Evolutionary conservation across 1,284 basidiomycete species (phyloP).

Genomic region (Cryptococcus hybrid): DNA sequence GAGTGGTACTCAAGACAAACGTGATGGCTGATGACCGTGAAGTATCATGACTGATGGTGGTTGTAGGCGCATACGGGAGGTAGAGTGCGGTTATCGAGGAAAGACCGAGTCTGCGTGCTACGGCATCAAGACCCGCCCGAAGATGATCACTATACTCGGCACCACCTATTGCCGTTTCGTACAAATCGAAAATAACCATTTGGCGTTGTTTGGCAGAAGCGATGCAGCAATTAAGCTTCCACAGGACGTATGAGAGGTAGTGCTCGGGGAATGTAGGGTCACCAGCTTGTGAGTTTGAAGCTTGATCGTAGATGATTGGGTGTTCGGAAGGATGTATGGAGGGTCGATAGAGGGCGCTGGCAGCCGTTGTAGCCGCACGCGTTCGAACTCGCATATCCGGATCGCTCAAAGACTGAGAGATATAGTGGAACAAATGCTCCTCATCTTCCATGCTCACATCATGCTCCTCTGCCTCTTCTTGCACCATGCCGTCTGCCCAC

Average conservation of each 20-base stretch:
- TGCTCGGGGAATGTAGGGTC: constrained; percentile 54
- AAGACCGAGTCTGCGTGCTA: constrained; percentile 70
- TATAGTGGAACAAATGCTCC: neutral
- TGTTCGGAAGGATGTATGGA: constrained; percentile 21
- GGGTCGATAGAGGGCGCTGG: constrained; percentile 45
- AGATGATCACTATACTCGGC: constrained; percentile 61
- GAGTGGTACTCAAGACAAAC: neutral
- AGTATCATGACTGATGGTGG: neutral
- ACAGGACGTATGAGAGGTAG: constrained; percentile 75
- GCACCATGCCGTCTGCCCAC: constrained; percentile 25
- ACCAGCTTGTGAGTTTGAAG: constrained; percentile 16
- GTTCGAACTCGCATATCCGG: constrained; percentile 83
- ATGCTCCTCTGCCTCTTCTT: constrained; percentile 21
- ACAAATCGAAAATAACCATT: constrained; percentile 81
- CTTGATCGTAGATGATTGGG: constrained; percentile 22
- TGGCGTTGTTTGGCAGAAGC: constrained; percentile 74
- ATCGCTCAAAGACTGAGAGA: constrained; percentile 55
- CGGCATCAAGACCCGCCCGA: constrained; percentile 62
- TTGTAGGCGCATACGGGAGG: constrained; percentile 64
- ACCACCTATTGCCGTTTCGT: constrained; percentile 63
- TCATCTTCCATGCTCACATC: constrained; percentile 24
- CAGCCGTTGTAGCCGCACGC: constrained; percentile 64
- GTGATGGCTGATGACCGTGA: neutral
- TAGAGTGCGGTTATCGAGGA: constrained; percentile 65
- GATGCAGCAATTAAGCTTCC: constrained; percentile 79